Conservation (phyloP, 2,329 filamentous ascomycete genomes). For the Nemania sp. region DNA sequence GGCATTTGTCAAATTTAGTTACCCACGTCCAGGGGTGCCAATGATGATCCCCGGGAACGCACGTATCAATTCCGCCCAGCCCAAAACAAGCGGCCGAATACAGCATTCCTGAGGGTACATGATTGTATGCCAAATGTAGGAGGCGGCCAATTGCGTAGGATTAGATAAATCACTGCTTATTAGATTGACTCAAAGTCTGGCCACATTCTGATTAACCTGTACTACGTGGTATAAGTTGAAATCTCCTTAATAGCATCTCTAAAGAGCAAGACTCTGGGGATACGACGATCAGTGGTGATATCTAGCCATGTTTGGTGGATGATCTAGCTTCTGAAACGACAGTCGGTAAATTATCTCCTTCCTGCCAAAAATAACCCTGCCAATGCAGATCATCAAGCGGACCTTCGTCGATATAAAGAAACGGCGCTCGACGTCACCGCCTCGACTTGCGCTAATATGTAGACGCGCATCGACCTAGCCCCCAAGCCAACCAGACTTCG, state of each 20-base stretch:
- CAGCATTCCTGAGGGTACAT: background rate
- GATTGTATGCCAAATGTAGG: conserved; percentile 3
- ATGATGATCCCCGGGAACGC: conserved; percentile 15
- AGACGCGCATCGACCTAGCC: background rate
- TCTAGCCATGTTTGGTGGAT: conserved; percentile 25
- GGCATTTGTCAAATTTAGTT: background rate
- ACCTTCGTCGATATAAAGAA: conserved; percentile 20
- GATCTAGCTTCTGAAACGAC: conserved; percentile 35
- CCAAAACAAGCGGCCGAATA: conserved; percentile 7
- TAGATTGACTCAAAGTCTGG: background rate
- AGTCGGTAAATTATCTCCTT: conserved; percentile 24
- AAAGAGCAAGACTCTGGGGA: conserved; percentile 15
- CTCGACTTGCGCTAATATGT: conserved; percentile 1
- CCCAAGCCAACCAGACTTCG: background rate
- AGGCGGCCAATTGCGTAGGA: background rate
- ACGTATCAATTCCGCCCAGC: conserved; percentile 3
- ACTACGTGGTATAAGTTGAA: background rate
- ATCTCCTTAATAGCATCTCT: background rate
- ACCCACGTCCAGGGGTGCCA: conserved; percentile 1
- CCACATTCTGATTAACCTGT: background rate
- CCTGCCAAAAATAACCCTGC: conserved; percentile 25
- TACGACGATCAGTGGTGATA: conserved; percentile 17
- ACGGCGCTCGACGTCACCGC: background rate
- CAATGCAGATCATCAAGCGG: conserved; percentile 24
- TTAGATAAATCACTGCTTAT: background rate